Conservation (phyloP, 1,284 basidiomycete genomes). For the Inonotus obliquus region DNA sequence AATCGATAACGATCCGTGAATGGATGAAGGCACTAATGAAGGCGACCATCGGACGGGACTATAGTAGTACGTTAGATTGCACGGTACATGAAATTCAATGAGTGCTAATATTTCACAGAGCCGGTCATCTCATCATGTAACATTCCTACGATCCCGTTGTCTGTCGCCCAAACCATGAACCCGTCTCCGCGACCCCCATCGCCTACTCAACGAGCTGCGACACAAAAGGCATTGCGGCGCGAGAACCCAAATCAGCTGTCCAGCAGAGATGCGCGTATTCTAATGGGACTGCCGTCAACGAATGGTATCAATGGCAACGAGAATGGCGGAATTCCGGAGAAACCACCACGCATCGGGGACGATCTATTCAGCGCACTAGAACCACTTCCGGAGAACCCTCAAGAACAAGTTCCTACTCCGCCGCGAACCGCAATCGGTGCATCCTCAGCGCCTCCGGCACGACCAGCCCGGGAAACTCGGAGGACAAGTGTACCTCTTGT, state of each 20-base stretch:
- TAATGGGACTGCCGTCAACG: constrained; percentile 60
- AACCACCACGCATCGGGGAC: constrained; percentile 30
- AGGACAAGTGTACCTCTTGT: constrained; percentile 37
- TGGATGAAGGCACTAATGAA: constrained; percentile 99
- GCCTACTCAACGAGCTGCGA: constrained; percentile 81
- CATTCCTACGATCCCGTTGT: constrained; percentile 93
- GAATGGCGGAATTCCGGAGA: neutral
- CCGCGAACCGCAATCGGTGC: constrained; percentile 17
- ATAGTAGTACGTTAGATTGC: constrained; percentile 59
- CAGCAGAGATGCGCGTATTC: constrained; percentile 75
- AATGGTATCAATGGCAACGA: constrained; percentile 31
- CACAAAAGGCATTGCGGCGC: constrained; percentile 82
- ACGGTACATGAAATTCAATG: neutral
- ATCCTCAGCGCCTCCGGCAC: constrained; percentile 38
- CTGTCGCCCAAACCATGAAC: constrained; percentile 94
- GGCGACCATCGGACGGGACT: constrained; percentile 92
- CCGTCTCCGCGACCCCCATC: constrained; percentile 93
- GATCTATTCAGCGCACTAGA: constrained; percentile 45
- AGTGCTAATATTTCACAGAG: constrained; percentile 39
- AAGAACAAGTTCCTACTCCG: constrained; percentile 22
- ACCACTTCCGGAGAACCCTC: constrained; percentile 24
- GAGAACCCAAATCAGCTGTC: constrained; percentile 91
- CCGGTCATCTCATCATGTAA: constrained; percentile 97
- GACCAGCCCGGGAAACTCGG: constrained; percentile 60
- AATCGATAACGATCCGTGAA: constrained; percentile 78